A percentile compares a stretch with the other conserved stretches of the same genome.
phyloP scores from a whole-genome alignment of 345 rosid genomes.

The Lumnitzera racemosa region DNA sequence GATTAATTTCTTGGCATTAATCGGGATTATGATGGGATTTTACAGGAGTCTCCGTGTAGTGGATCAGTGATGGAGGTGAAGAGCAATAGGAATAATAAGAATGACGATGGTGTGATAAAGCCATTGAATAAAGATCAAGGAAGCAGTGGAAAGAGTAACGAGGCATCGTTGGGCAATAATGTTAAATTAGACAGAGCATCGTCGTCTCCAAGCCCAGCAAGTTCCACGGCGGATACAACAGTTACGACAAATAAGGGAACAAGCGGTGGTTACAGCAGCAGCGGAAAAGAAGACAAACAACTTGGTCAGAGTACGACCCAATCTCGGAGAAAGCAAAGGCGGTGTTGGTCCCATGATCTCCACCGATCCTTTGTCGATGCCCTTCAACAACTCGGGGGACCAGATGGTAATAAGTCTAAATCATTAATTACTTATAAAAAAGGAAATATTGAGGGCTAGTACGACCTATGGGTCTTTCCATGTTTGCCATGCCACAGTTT shows the following conservation, averaged over 20 bases:
- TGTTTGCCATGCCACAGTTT: too few relatives aligned
- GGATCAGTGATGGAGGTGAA: background rate
- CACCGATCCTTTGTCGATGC: slow-evolving; percentile 15
- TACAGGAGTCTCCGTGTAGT: slow-evolving; percentile 3
- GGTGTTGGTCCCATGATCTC: slow-evolving; percentile 22
- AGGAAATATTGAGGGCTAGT: too few relatives aligned
- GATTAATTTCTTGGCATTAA: too few relatives aligned
- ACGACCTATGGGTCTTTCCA: too few relatives aligned
- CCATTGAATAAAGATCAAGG: background rate
- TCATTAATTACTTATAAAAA: too few relatives aligned
- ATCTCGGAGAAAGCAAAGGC: slow-evolving; percentile 16
- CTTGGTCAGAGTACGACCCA: background rate
- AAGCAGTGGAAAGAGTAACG: slow-evolving; percentile 3
- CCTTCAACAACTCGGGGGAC: slow-evolving; percentile 19
- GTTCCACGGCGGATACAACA: slow-evolving; percentile 5
- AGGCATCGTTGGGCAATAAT: background rate
- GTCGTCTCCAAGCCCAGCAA: background rate
- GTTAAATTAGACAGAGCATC: background rate
- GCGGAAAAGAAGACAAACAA: background rate
- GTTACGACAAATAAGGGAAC: background rate
- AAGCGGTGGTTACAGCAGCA: background rate
- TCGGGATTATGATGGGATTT: background rate
- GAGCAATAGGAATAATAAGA: too few relatives aligned
- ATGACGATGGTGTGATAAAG: background rate
- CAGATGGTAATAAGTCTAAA: slow-evolving; percentile 6